Evolutionary conservation across 2,329 filamentous ascomycete genomes (phyloP).

Genomic region (Hymenoscyphus infarciens): DNA sequence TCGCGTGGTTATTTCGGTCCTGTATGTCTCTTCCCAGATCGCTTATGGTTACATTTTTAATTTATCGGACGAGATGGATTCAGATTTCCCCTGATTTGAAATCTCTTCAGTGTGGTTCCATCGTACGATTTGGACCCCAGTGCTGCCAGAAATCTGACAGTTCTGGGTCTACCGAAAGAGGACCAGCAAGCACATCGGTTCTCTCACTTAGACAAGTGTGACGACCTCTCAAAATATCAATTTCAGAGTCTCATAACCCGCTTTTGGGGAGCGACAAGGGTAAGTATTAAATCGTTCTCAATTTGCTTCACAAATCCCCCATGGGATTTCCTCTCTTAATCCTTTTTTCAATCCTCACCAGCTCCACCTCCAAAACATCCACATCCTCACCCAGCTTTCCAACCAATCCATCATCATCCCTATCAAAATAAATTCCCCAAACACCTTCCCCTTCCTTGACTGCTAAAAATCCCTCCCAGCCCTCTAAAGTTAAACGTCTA

Average conservation of each 20-base stretch:
- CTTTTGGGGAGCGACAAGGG: neutral
- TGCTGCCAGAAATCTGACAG: neutral
- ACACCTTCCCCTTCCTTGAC: conserved; percentile 46
- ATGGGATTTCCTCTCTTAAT: conserved; percentile 22
- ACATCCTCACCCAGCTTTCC: conserved; percentile 46
- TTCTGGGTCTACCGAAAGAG: neutral
- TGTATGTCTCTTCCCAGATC: too few relatives aligned
- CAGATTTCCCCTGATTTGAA: too few relatives aligned
- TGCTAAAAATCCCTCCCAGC: conserved; percentile 66
- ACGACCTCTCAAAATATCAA: neutral
- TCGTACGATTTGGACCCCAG: neutral
- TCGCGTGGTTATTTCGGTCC: neutral
- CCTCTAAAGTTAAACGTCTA: conserved; percentile 48
- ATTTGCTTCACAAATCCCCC: conserved; percentile 16
- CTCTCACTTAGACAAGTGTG: neutral
- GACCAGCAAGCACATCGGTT: neutral
- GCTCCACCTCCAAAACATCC: conserved; percentile 52
- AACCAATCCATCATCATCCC: conserved; percentile 44
- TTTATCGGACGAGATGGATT: too few relatives aligned
- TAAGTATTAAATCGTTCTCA: neutral
- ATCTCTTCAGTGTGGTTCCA: neutral
- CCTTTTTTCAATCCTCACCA: conserved; percentile 50
- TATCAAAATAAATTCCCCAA: conserved; percentile 53
- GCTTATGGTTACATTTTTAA: too few relatives aligned
- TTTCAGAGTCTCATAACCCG: too few relatives aligned